These are phyloP conservation scores for Psilocybe cyanescens DNA, from an alignment of 768 basidiomycete genomes.

Conservation along the genomic window DNA sequence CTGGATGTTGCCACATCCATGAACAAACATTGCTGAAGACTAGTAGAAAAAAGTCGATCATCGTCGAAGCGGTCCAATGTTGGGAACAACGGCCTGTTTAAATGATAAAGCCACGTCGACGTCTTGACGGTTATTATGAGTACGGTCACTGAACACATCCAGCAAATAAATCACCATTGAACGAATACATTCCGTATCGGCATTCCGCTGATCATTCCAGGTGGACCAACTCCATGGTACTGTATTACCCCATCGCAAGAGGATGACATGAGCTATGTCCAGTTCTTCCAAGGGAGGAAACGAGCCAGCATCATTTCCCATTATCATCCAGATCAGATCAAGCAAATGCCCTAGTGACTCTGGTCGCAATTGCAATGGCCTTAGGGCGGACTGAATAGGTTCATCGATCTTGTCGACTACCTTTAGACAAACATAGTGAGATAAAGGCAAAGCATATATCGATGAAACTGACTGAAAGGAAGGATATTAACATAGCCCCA, in stretches of 20 bases:
- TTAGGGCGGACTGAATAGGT: not conserved
- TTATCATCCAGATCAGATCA: constrained; percentile 43
- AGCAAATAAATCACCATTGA: constrained; percentile 41
- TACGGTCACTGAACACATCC: not conserved
- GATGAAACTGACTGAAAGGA: constrained; percentile 39
- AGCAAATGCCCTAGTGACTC: constrained; percentile 48
- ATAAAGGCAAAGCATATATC: not conserved
- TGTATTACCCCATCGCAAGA: constrained; percentile 62
- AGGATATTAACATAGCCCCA: constrained; percentile 43
- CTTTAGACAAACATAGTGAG: constrained; percentile 2
- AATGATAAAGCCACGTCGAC: constrained; percentile 54
- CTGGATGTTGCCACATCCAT: constrained; percentile 19
- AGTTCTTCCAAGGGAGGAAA: constrained; percentile 18
- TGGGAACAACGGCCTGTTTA: constrained; percentile 24
- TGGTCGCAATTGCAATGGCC: constrained; percentile 42
- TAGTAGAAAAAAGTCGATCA: not conserved
- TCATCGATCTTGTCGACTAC: constrained; percentile 4
- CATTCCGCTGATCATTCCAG: constrained; percentile 59
- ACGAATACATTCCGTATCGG: constrained; percentile 52
- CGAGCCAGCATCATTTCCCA: constrained; percentile 30
- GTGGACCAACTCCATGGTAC: constrained; percentile 68
- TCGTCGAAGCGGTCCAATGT: not conserved
- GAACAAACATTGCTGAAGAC: constrained; percentile 15
- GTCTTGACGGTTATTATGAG: constrained; percentile 38
- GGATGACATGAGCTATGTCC: constrained; percentile 42